These are phyloP conservation scores for Paxillus ammoniavirescens DNA, from an alignment of 768 basidiomycete genomes.

Conservation along the genomic window DNA sequence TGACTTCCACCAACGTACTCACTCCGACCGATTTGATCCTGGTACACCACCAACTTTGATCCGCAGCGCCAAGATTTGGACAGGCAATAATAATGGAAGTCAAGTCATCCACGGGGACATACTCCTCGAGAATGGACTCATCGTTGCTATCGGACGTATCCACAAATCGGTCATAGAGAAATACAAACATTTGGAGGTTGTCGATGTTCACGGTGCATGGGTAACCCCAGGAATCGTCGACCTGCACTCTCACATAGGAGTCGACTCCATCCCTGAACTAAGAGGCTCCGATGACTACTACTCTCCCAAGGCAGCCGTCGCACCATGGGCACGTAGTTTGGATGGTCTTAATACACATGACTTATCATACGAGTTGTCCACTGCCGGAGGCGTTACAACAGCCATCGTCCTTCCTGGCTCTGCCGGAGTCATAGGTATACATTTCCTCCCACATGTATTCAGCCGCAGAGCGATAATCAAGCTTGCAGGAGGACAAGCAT, in stretches of 20 bases:
- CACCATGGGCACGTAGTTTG: slow-evolving; percentile 68
- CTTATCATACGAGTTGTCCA: slow-evolving; percentile 62
- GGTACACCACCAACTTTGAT: slow-evolving; percentile 70
- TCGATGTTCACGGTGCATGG: slow-evolving; percentile 68
- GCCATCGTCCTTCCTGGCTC: slow-evolving; percentile 76
- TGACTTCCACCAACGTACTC: slow-evolving; percentile 44
- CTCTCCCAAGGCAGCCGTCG: slow-evolving; percentile 41
- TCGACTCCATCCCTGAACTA: slow-evolving; percentile 48
- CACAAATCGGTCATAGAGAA: slow-evolving; percentile 26
- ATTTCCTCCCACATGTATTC: background rate
- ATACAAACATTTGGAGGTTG: slow-evolving; percentile 40
- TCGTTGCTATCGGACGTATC: slow-evolving; percentile 55
- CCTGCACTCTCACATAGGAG: slow-evolving; percentile 67
- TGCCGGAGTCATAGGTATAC: slow-evolving; percentile 57
- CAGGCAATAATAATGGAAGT: slow-evolving; percentile 55
- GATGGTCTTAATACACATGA: slow-evolving; percentile 86
- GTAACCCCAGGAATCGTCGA: slow-evolving; percentile 71
- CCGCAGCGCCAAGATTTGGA: slow-evolving; percentile 67
- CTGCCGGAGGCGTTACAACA: slow-evolving; percentile 80
- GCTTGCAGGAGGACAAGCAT: slow-evolving; percentile 65
- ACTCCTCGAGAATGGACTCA: slow-evolving; percentile 63
- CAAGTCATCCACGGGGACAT: slow-evolving; percentile 60
- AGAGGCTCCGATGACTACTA: slow-evolving; percentile 53
- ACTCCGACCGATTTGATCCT: slow-evolving; percentile 64
- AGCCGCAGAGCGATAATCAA: background rate